Evolutionary conservation across 306 rosid genomes (phyloP), one percentile per base, ranked within the genome.

Genomic region (Dryas alaskensis): DNA sequence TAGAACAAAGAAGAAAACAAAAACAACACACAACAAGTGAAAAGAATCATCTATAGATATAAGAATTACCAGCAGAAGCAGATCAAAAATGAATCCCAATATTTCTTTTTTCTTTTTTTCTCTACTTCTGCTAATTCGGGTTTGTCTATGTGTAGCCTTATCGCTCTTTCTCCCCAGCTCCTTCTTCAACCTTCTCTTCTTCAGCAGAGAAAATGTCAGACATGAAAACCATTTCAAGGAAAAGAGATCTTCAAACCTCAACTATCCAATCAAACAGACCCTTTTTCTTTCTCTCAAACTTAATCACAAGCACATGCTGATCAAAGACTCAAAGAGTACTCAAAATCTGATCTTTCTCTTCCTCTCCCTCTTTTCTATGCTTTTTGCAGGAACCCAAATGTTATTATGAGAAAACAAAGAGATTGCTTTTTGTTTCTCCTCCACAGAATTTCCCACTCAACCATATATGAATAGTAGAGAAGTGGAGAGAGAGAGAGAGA

Each of bases 161-260:
- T 85, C 96, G 80, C 84, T 91, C 98, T 37, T 88, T 91, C 73
- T 91, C 94, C 96, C 98, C 85, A 83, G 89, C 88, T 74, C 98
- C 98, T 80, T 92, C 98, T 67, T 86, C 92, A 10, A 79, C 74
- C 69, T 86, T 88, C 65, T 84, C 91, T 82, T 83, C 81, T 77
- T 79, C 82, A 27, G 81, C 72, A 69, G 79, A 58, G 73, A 78
- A 80, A 81, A 81, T 76, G 88, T 81, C 91, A 81, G 68, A 65
- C 96, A 84, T 89, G 76, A 87, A 88, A 89, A 91, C 85, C 97
- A 91, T 89, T 89, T 85, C 86, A 82, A 69, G 84, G 37, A 58
- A 8, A 44, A 25, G 4, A 13, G 12, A 3, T 55, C 57, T 58
- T 72, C 43, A 74, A 63, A 54, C 70, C 78, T 78, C 65, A 39